Evolutionary conservation across 2,329 filamentous ascomycete species (phyloP).

Genomic region (Grosmannia serpens): DNA sequence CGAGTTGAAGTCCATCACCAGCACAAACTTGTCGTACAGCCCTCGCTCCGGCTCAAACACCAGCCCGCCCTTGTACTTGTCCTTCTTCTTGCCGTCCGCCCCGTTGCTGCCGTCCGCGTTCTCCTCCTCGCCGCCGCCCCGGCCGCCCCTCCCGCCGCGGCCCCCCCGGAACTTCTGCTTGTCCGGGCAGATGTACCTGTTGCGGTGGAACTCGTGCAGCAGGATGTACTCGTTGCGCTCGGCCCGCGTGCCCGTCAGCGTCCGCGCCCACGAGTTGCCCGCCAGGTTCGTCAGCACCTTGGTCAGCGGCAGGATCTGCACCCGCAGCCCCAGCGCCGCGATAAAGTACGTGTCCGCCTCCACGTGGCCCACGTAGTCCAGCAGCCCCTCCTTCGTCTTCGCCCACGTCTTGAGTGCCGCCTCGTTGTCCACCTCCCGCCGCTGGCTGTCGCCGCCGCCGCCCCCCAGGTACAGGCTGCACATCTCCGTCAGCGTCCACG

Average conservation of each 20-base stretch:
- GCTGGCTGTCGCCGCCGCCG: slow-evolving; percentile 35
- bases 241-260: slow-evolving; percentile 85
- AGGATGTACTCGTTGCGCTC: slow-evolving; percentile 99
- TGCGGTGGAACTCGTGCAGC: slow-evolving; percentile 89
- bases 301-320: slow-evolving; percentile 86
- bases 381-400: slow-evolving; percentile 67
- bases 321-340: slow-evolving; percentile 74
- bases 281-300: slow-evolving; percentile 94
- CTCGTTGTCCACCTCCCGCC: slow-evolving; percentile 83
- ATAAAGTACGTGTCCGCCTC: slow-evolving; percentile 96
- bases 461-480: slow-evolving; percentile 67
- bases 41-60: slow-evolving; percentile 98
- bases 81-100: slow-evolving; percentile 69
- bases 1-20: slow-evolving; percentile 99
- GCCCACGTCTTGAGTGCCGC: slow-evolving; percentile 79
- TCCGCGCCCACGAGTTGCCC: slow-evolving; percentile 96
- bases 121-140: slow-evolving; percentile 58
- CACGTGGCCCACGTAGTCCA: slow-evolving; percentile 90
- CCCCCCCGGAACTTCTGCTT: slow-evolving; percentile 75
- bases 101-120: slow-evolving; percentile 30
- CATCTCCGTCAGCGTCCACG: slow-evolving; percentile 97
- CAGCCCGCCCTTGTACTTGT: slow-evolving; percentile 97
- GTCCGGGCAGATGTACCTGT: slow-evolving; percentile 96
- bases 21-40: slow-evolving; percentile 92
- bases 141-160: no score